Evolutionary conservation across 2,329 filamentous ascomycete genomes (phyloP), one percentile per base, ranked within the genome.

Genomic region (Pyrenochaeta sp.): DNA sequence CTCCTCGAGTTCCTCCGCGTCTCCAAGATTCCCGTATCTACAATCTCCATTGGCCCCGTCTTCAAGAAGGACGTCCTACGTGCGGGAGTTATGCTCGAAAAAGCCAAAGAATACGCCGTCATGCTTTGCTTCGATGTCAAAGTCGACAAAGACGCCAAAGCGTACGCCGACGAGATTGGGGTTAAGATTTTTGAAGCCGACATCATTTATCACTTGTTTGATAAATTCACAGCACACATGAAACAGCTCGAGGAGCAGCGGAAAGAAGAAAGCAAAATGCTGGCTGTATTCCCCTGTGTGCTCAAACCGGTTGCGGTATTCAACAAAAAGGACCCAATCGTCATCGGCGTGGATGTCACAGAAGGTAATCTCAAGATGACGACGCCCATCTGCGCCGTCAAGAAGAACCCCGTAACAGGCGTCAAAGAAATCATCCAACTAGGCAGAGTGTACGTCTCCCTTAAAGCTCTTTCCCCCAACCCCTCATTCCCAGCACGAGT

Each of bases 111-210:
- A 76, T 96, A 90, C 69, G 95, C 95, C n/a, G 92, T 98, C 76
- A 99, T 99, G 95, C 88, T 99, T 50, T 98, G 95, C 79, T 99
- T 99, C 85, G 96, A 99, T 78, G 95, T 99, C 81, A 98, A 97
- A 83, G 92, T 99, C 15, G 95, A 99, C 81, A 98, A 97, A 79
- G 95, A 99, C 76, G 95, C 95, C 0, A 88, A 90, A 66, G 85
- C 87, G 9, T 96, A 98, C 71, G 95, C 95, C 10, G 92, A 97
- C 19, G 93, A 98, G 56, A 89, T 96, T 62, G 93, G 93, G 50
- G 91, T 99, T 81, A 98, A 96, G 84, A 91, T 99, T 71, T 99
- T 99, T 83, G 96, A 92, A 2, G 95, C 96, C 2, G 94, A 99
- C 79, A 99, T 99, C 71, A 99, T 99, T 74, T 99, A 99, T 80